Base-by-base conservation (phyloP, 768 basidiomycete species). In the Mycena rebaudengoi region DNA sequence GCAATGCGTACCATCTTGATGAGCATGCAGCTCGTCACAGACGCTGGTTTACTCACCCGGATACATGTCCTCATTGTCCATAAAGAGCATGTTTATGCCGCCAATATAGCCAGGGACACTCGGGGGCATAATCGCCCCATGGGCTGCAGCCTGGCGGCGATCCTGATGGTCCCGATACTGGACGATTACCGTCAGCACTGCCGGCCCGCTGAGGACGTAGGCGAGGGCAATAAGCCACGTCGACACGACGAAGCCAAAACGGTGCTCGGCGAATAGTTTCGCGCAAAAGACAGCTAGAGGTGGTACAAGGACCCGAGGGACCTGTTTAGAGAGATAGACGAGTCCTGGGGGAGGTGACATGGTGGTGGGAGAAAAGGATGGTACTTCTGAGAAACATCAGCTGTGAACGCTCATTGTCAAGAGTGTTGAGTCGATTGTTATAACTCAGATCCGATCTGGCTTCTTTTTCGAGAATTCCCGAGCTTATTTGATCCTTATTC, bases 281-380 rank as follows among this genome's bases (percentile, higher is more conserved):
- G 11, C 35, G 18, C 21, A 12, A 26, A 49, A 67, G 10, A 57
- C 50, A 12, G 23, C 23, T 8, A 62, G 37, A 0, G 57, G 32
- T 2, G 66, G 66, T 3, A 41, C 29, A n/a, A 63, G 30, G 20
- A 63, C 5, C 13, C 29, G 30, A 10, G 66, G 66, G 26, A 63
- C 44, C 21, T 41, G 61, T 2, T 30, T 25, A 2, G 57, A 33
- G 32, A 67, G 61, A 21, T 62, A 67, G 1, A 59, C 50, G 52
- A 63, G 29, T 40, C 66, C 66, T 20, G 66, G 66, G 8, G 66
- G 57, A 16, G 55, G 50, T 12, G 57, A 4, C 61, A 67, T 67
- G 5, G 66, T 43, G 28, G 50, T 21, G 51, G 43, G 14, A n/a
- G 10, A n/a, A n/a, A n/a, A n/a, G n/a, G n/a, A n/a, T n/a, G n/a